A percentile compares a stretch with the other conserved stretches of the same genome.
phyloP scores from a whole-genome alignment of 306 rosid genomes.

The Astragalus glycyphyllos region DNA sequence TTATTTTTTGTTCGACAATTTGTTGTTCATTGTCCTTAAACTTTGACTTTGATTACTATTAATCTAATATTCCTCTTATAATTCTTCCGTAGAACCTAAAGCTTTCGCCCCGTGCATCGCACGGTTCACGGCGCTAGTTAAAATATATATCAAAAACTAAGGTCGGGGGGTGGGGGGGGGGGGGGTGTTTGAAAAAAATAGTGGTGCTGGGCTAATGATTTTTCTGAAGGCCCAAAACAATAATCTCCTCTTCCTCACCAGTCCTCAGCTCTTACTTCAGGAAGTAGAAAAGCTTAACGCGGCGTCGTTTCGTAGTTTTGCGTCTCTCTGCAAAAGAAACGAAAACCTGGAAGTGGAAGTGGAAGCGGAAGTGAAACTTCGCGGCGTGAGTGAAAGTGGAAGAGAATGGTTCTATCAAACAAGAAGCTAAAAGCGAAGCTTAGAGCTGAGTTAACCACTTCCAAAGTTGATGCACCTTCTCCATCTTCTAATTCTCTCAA shows the following conservation, averaged over 20 bases:
- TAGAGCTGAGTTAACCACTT: slow-evolving; percentile 55
- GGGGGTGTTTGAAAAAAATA: too few relatives aligned
- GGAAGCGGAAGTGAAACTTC: background rate
- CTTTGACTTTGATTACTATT: too few relatives aligned
- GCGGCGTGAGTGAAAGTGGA: slow-evolving; percentile 10
- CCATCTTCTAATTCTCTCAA: slow-evolving; percentile 54
- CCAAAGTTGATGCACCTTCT: slow-evolving; percentile 6
- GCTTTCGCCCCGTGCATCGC: too few relatives aligned
- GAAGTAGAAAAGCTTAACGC: background rate
- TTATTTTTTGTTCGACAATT: too few relatives aligned
- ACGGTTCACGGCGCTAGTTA: too few relatives aligned
- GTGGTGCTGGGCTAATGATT: too few relatives aligned
- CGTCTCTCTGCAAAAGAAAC: background rate
- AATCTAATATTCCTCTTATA: too few relatives aligned
- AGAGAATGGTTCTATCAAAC: slow-evolving; percentile 86
- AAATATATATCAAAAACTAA: too few relatives aligned
- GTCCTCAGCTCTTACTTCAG: too few relatives aligned
- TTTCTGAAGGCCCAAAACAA: background rate
- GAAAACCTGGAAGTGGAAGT: slow-evolving; percentile 10
- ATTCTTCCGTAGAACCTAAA: too few relatives aligned
- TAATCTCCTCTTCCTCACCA: background rate
- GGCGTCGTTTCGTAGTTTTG: slow-evolving; percentile 41
- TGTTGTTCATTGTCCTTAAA: too few relatives aligned
- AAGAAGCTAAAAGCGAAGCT: slow-evolving; percentile 79
- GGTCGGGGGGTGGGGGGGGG: too few relatives aligned